Evolutionary conservation across 768 basidiomycete genomes (phyloP).

Genomic region (Mycena amicta): DNA sequence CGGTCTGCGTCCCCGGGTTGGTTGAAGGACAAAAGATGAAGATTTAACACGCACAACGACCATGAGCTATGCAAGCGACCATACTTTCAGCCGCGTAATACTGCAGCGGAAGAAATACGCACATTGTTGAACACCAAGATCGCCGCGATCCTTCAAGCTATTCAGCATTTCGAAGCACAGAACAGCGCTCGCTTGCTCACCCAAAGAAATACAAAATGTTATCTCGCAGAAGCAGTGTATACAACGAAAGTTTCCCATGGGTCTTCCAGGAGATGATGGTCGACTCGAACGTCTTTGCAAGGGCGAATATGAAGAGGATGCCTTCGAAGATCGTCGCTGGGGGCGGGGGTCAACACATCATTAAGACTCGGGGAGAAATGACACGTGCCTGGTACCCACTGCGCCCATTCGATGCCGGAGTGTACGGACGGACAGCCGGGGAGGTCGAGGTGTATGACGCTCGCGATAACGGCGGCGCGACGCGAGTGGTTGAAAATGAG

Average conservation of each 20-base stretch:
- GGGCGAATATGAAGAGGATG: slow-evolving; percentile 39
- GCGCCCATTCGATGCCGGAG: slow-evolving; percentile 44
- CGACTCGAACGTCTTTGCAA: slow-evolving; percentile 37
- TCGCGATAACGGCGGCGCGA: slow-evolving; percentile 37
- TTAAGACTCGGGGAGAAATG: no score
- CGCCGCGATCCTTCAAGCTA: slow-evolving; percentile 42
- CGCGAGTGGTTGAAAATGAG: slow-evolving; percentile 39
- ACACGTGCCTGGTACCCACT: slow-evolving; percentile 47
- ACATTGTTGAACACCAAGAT: slow-evolving; percentile 49
- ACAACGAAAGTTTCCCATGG: slow-evolving; percentile 30
- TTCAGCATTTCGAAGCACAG: no score
- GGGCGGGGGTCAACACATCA: no score
- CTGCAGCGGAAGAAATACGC: slow-evolving; percentile 28
- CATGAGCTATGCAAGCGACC: slow-evolving; percentile 29
- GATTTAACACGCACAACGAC: slow-evolving; percentile 36
- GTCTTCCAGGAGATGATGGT: slow-evolving; percentile 26
- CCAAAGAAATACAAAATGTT: slow-evolving; percentile 50
- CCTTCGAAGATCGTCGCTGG: slow-evolving; percentile 28
- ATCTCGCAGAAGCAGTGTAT: slow-evolving; percentile 41
- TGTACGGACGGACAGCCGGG: slow-evolving; percentile 46
- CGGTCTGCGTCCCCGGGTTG: slow-evolving; percentile 28
- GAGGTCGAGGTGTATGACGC: slow-evolving; percentile 37
- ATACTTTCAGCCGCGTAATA: background rate
- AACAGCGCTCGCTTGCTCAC: no score
- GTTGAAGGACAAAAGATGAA: background rate